Conservation (phyloP, 176 grass and related monocot species). For the Aegilops tauschii region DNA sequence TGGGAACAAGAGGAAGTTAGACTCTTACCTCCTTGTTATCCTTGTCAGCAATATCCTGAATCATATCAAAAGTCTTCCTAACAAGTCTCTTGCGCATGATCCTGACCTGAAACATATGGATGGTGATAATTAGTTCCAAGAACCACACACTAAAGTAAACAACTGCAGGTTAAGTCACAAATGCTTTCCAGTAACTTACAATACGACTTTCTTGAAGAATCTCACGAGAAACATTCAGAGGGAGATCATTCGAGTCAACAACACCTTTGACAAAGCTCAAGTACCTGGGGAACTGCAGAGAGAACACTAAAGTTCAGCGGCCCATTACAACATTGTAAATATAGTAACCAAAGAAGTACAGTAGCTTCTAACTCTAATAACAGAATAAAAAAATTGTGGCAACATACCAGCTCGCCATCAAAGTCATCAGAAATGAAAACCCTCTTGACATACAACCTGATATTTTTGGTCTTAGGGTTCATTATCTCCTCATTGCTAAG, state of each 20-base stretch:
- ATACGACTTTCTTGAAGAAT: conserved; percentile 96
- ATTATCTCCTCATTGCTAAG: conserved; percentile 83
- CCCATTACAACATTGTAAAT: not conserved
- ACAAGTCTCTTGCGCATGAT: conserved; percentile 97
- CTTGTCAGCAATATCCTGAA: conserved; percentile 77
- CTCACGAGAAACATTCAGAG: conserved; percentile 93
- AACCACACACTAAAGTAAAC: not conserved
- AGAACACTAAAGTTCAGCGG: conserved; percentile 16
- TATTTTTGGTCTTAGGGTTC: conserved; percentile 94
- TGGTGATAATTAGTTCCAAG: not conserved
- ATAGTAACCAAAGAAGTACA: not conserved
- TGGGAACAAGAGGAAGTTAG: not conserved
- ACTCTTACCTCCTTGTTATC: conserved; percentile 69
- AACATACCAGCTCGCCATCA: conserved; percentile 79
- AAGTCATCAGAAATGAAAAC: conserved; percentile 95
- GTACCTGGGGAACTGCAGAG: conserved; percentile 80
- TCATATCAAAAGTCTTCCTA: conserved; percentile 98
- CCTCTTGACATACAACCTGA: conserved; percentile 84
- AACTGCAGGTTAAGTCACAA: not conserved
- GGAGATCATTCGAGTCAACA: conserved; percentile 87
- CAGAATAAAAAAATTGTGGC: not conserved
- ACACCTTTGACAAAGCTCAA: conserved; percentile 97
- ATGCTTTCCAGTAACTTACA: conserved; percentile 49
- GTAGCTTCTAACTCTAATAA: not conserved
- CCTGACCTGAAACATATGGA: conserved; percentile 53